Base-by-base conservation (phyloP, 176 grass and related monocot species). In the Carex cristatella region DNA sequence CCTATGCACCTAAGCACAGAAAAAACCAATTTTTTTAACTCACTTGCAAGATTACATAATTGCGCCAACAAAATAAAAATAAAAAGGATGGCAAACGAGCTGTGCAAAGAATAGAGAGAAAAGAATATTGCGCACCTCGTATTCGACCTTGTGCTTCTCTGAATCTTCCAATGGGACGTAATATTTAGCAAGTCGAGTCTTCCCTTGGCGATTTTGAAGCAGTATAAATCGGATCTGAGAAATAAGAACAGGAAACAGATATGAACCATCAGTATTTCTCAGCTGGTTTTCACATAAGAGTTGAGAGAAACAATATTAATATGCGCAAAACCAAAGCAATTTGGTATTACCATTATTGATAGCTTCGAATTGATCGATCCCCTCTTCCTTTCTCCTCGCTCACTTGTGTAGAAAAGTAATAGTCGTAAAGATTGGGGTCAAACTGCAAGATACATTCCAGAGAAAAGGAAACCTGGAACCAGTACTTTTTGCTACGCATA, bases 141-240 rank as follows among this genome's bases (percentile, higher is more conserved):
- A 92, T 86, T 99, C 97, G 79, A 99, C 93, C 90, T 99, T 99
- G 87, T 96, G 93, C 93, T 99, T 99, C 97, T 99, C 97, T 2
- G 97, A 99, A 46, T 99, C 97, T 80, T 99, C 97, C 54, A 99
- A 89, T 32, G 97, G 93, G 54, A 99, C 90, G 73, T 99, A 99
- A 85, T 99, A 99, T 89, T 96, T 99, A 66, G 90, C 97, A 76
- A 99, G 84, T 28, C 97, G 93, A 84, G 97, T 99, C 91, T 99
- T 99, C 67, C 93, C 97, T 89, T 99, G 97, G 58, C 97, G 91
- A 66, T 99, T 99, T 87, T 99, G 97, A 70, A 99, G 86, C 78
- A 99, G 84, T 31, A 99, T 91, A 89, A 99, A 99, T 62, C 97
- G 97, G 90, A 99, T 94, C 91, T 97, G 90, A 85, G 32, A 67